Percentiles rank a stretch among this genome's conserved stretches.
Conservation (phyloP, 208 protist species). For the Leptomonas pyrrhocoris region DNA sequence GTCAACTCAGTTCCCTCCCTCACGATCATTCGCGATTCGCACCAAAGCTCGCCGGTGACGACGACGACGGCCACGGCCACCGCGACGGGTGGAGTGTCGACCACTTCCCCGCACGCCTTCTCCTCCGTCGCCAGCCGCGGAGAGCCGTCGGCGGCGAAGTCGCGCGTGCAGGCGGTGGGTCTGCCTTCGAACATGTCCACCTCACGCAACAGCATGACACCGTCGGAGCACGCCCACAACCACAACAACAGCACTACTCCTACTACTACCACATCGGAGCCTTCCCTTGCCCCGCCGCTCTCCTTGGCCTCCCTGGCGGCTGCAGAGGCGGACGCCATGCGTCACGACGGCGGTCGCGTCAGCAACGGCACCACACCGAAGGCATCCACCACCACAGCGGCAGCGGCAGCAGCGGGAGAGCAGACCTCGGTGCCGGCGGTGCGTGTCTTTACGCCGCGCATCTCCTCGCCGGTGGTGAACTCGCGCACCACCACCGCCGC, state of each 20-base stretch:
- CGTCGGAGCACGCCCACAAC: constrained; percentile 9
- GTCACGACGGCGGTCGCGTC: neutral
- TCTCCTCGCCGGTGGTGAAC: constrained; percentile 7
- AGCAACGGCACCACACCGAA: constrained; percentile 9
- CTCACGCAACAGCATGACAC: constrained; percentile 7
- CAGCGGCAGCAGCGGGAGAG: neutral
- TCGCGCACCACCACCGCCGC: constrained; percentile 13
- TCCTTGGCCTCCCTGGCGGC: neutral
- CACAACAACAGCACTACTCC: too few relatives aligned
- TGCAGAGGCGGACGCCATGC: neutral
- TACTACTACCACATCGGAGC: neutral
- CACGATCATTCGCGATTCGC: neutral
- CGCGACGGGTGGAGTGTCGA: neutral
- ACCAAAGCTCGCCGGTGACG: neutral
- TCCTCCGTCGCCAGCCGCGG: constrained; percentile 4
- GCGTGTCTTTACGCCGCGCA: constrained; percentile 21
- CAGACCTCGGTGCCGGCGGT: constrained; percentile 3
- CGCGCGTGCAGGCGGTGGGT: neutral
- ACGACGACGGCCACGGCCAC: neutral
- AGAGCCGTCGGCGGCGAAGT: neutral
- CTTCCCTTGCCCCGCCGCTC: constrained; percentile 8
- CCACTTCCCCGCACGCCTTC: constrained; percentile 8
- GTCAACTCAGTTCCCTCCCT: constrained; percentile 14
- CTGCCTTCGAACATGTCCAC: constrained; percentile 6
- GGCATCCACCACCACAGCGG: neutral